Base-by-base conservation (phyloP, 768 basidiomycete genomes). In the Dioszegia hungarica region DNA sequence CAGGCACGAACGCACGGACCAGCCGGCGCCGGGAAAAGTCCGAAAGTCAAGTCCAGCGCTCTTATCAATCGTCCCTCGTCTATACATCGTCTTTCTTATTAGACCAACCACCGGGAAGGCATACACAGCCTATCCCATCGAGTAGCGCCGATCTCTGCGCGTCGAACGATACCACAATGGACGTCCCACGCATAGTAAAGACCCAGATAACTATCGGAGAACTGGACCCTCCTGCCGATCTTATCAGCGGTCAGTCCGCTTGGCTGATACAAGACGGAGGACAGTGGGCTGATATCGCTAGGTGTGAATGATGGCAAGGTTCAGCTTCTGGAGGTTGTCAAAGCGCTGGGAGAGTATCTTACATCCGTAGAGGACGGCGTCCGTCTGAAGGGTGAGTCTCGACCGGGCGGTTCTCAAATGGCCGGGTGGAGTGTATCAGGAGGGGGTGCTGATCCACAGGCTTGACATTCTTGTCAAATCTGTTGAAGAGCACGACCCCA, bases 331-430 rank as follows among this genome's bases (percentile, higher is more conserved):
- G 82, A 86, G 60, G 78, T 98, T 20, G 89, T 98, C 33, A 91
- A 89, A 70, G 84, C 85, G 24, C 81, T 95, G 0, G 90, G 90
- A 38, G 86, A 89, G 63, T 91, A 88, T 68, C 79, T 99, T 14
- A 93, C 89, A 0, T 85, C 89, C 1, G 89, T 92, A 56, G 88
- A 94, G 53, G 88, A 86, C 64, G 79, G 80, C 3, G 75, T 87
- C 11, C 82, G 94, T 27, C 82, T 83, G 9, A 90, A 90, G 80
- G 94, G 94, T 90, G 57, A 43, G 66, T 49, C 40, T 10, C 15
- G 2, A 12, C 10, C 34, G 34, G 17, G 34, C 34, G 34, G 10
- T 36, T 17, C 34, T 9, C 34, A 36, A 17, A 36, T 17, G 34
- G 17, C 31, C 0, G 6, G 45, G 40, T 31, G 24, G 45, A 27